Percentiles rank a stretch among this genome's conserved stretches.
These are phyloP conservation scores for Phellinidium pouzarii DNA, from an alignment of 1,284 basidiomycete genomes.

Conservation along the genomic window DNA sequence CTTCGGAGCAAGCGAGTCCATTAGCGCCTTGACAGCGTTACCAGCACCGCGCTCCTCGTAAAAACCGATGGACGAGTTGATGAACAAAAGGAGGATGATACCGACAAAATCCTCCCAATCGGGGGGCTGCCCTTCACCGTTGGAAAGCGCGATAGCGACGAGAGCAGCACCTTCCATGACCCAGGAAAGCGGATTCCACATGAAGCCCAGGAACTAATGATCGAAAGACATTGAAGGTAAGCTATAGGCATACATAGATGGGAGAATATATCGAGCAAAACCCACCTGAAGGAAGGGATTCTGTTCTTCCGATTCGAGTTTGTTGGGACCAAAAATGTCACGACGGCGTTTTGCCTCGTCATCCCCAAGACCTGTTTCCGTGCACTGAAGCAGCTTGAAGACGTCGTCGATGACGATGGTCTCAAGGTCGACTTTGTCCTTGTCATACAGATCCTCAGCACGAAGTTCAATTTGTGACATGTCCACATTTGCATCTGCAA, in stretches of 20 bases:
- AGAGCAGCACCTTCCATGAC: constrained; percentile 98
- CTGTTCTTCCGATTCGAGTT: constrained; percentile 86
- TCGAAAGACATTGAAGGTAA: constrained; percentile 3
- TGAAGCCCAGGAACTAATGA: constrained; percentile 85
- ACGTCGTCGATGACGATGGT: constrained; percentile 96
- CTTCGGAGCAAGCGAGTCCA: constrained; percentile 98
- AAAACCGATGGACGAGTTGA: constrained; percentile 98
- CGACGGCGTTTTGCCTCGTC: constrained; percentile 81
- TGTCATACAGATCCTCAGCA: constrained; percentile 94
- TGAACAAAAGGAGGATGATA: constrained; percentile 86
- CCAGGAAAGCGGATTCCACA: constrained; percentile 99
- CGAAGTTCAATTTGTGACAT: constrained; percentile 87
- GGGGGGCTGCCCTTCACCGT: constrained; percentile 80
- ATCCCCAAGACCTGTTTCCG: constrained; percentile 69
- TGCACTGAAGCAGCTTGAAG: constrained; percentile 90
- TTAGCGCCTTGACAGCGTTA: constrained; percentile 97
- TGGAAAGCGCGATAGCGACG: constrained; percentile 94
- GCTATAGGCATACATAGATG: neutral
- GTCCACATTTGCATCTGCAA: constrained; percentile 75
- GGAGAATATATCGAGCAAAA: constrained; percentile 7
- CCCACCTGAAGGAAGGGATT: constrained; percentile 78
- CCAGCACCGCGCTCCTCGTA: constrained; percentile 96
- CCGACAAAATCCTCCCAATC: constrained; percentile 98
- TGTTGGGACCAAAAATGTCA: constrained; percentile 96
- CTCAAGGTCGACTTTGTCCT: constrained; percentile 98